phyloP scores from a whole-genome alignment of 768 basidiomycete genomes.

The Tremella mesenterica region DNA sequence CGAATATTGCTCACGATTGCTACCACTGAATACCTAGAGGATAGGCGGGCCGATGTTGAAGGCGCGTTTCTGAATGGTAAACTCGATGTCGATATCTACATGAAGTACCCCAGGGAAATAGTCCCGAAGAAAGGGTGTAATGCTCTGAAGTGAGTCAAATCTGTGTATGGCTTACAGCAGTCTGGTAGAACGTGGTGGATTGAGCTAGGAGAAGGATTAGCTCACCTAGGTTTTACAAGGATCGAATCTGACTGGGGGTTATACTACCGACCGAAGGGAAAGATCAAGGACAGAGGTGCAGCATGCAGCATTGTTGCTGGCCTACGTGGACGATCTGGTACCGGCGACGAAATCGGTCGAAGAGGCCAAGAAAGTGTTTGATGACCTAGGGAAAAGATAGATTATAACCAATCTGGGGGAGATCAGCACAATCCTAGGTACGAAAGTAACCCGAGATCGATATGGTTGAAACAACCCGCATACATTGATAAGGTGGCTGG shows the following conservation, averaged over 20 bases:
- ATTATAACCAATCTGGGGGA: too few species aligned
- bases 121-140: neutral
- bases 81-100: constrained; percentile 36
- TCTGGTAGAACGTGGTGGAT: constrained; percentile 19
- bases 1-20: constrained; percentile 15
- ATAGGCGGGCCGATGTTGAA: constrained; percentile 19
- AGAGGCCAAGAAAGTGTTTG: neutral
- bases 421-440: too few species aligned
- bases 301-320: neutral
- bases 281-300: too few species aligned
- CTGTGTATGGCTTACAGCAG: constrained; percentile 20
- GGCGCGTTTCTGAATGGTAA: constrained; percentile 5
- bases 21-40: constrained; percentile 9
- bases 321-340: neutral
- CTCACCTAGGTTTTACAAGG: constrained; percentile 10
- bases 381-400: too few species aligned
- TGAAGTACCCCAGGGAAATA: constrained; percentile 13
- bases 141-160: neutral
- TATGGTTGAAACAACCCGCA: too few species aligned
- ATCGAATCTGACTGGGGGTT: constrained; percentile 20
- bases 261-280: too few species aligned
- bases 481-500: too few species aligned
- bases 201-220: constrained; percentile 7
- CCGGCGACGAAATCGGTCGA: neutral
- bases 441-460: too few species aligned